Evolutionary conservation across 768 basidiomycete genomes (phyloP).

Genomic region (Boletus eberwhitei): DNA sequence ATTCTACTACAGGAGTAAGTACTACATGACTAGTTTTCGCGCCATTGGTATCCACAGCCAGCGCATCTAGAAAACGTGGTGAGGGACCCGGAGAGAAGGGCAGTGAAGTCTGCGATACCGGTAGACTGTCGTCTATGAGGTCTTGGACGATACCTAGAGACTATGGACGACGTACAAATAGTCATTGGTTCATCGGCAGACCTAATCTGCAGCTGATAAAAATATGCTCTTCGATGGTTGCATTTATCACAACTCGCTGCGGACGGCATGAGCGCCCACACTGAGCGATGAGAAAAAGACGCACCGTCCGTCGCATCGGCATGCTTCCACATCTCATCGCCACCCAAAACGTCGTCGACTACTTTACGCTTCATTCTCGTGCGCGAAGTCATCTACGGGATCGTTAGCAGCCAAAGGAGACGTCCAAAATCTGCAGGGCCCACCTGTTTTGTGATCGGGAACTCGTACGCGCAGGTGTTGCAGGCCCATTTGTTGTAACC

Average conservation of each 20-base stretch:
- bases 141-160: background rate
- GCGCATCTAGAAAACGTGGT: constrained; percentile 45
- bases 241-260: constrained; percentile 70
- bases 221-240: constrained; percentile 83
- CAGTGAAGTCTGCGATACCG: constrained; percentile 36
- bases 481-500: constrained; percentile 92
- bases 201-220: constrained; percentile 93
- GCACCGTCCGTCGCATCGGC: constrained; percentile 83
- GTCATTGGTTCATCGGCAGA: constrained; percentile 94
- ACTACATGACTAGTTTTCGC: constrained; percentile 48
- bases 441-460: constrained; percentile 36
- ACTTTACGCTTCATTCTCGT: constrained; percentile 84
- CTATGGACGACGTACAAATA: constrained; percentile 19
- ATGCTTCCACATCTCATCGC: constrained; percentile 90
- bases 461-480: constrained; percentile 93
- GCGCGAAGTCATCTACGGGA: constrained; percentile 82
- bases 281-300: constrained; percentile 6
- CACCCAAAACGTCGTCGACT: constrained; percentile 94
- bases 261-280: background rate
- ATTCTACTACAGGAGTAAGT: background rate
- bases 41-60: constrained; percentile 63
- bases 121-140: constrained; percentile 46
- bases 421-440: background rate
- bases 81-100: background rate
- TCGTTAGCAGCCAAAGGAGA: background rate